Evolutionary conservation across 257 asterid genomes (phyloP), one percentile per base, ranked within the genome.

Genomic region (Nicotiana undulata): DNA sequence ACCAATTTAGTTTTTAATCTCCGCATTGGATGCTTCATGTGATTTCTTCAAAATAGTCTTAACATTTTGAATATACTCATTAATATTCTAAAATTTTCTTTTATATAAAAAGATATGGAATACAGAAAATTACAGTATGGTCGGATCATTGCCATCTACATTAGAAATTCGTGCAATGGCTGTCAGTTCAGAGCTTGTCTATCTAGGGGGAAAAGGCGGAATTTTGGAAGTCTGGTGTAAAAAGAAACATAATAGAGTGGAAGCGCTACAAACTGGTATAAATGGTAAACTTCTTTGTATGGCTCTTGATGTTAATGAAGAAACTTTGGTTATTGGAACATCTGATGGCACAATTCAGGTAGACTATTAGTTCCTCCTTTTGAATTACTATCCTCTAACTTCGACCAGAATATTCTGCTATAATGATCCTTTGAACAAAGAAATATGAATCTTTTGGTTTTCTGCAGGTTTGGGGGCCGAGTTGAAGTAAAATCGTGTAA

Each of bases 291-390:
- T 92, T 84, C 82, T 89, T 64, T 90, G 90, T 87, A 87, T 94
- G 91, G 90, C 91, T 52, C 81, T 94, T 66, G 93, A 88, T 79
- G 37, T 79, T 55, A 85, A 87, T 82, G 88, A 90, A 85, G 97
- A 94, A 82, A 79, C 86, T 72, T 82, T 94, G 53, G 85, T 90
- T 53, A 72, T 88, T 78, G 98, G 97, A 26, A 92, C 97, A 56
- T 90, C 97, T 83, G 93, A 94, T 87, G 98, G 98, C 46, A 91
- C 65, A 87, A 90, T 94, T 87, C 97, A 94, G 94, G 97, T 94
- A 81, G 40, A 44, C 34, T 0, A 18, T 7, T 7, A 40, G 11
- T 40, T 37, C 40, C 22, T 70, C 22, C 34, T 44, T 58, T 40
- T 72, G 37, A 44, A 44, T 44, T 24, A 46, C 37, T 70, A 83